phyloP scores from a whole-genome alignment of 805 yeast genomes.

The Debaryomyces hansenii region DNA sequence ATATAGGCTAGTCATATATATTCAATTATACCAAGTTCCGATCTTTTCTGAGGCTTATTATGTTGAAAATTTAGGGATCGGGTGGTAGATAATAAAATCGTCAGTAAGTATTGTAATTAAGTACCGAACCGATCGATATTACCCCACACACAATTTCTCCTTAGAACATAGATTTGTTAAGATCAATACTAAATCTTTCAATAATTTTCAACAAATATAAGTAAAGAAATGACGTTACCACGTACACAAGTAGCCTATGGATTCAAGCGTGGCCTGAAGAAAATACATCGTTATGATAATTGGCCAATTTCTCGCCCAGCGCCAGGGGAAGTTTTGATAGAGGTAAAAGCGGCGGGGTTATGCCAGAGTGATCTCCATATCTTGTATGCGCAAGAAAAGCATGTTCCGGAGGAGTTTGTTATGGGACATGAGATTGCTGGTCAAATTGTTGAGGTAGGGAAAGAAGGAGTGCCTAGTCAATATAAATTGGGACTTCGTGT shows the following conservation, averaged over 20 bases:
- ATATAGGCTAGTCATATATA: too few relatives aligned
- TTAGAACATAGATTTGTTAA: too few relatives aligned
- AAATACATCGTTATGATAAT: constrained; percentile 25
- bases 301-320: constrained; percentile 32
- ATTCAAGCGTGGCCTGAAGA: constrained; percentile 23
- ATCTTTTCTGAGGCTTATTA: too few relatives aligned
- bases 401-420: constrained; percentile 29
- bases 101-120: too few relatives aligned
- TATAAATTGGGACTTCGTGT: constrained; percentile 31
- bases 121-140: too few relatives aligned
- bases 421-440: constrained; percentile 51
- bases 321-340: constrained; percentile 29
- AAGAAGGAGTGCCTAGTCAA: constrained; percentile 16
- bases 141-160: too few relatives aligned
- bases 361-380: constrained; percentile 46
- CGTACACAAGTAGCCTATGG: constrained; percentile 35
- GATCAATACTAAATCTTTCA: too few relatives aligned
- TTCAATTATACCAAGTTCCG: too few relatives aligned
- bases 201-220: background rate
- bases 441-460: constrained; percentile 31
- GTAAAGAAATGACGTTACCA: constrained; percentile 18
- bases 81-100: too few relatives aligned
- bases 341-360: constrained; percentile 44
- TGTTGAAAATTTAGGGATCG: too few relatives aligned
- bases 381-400: constrained; percentile 19